Evolutionary conservation across 495 filamentous ascomycete species (phyloP).

Genomic region (Cryomyces antarcticus): DNA sequence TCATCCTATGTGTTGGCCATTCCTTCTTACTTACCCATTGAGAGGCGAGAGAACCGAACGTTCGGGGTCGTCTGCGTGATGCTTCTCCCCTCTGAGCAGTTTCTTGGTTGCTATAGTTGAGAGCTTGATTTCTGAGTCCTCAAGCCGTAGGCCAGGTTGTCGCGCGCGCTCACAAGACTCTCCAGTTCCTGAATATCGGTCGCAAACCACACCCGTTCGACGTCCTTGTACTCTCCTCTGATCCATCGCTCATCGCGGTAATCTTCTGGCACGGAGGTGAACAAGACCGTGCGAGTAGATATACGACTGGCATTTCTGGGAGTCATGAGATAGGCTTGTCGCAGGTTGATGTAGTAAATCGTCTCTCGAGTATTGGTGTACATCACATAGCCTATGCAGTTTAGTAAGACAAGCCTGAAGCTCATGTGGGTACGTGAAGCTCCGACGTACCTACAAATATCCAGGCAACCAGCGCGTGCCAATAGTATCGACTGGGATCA

Average conservation of each 20-base stretch:
- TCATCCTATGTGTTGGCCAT: slow-evolving; percentile 12
- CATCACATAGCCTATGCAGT: slow-evolving; percentile 35
- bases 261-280: slow-evolving; percentile 27
- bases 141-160: slow-evolving; percentile 11
- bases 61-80: slow-evolving; percentile 3
- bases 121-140: slow-evolving; percentile 15
- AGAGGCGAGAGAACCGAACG: not conserved
- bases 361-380: slow-evolving; percentile 46
- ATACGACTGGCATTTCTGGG: slow-evolving; percentile 43
- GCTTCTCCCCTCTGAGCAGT: not conserved
- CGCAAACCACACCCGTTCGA: slow-evolving; percentile 39
- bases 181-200: slow-evolving; percentile 13
- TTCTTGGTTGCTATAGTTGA: slow-evolving; percentile 8
- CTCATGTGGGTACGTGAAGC: not conserved
- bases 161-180: slow-evolving; percentile 9
- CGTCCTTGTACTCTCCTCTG: slow-evolving; percentile 38
- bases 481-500: slow-evolving; percentile 32
- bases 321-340: slow-evolving; percentile 53
- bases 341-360: slow-evolving; percentile 45
- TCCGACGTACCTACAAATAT: slow-evolving; percentile 34
- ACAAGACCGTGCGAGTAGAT: slow-evolving; percentile 49
- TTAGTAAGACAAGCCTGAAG: slow-evolving; percentile 1
- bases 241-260: slow-evolving; percentile 34
- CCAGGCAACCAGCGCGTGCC: slow-evolving; percentile 35
- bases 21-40: not conserved